These are phyloP conservation scores for Solanum medicagineum DNA, from an alignment of 257 asterid genomes.

Conservation along the genomic window DNA sequence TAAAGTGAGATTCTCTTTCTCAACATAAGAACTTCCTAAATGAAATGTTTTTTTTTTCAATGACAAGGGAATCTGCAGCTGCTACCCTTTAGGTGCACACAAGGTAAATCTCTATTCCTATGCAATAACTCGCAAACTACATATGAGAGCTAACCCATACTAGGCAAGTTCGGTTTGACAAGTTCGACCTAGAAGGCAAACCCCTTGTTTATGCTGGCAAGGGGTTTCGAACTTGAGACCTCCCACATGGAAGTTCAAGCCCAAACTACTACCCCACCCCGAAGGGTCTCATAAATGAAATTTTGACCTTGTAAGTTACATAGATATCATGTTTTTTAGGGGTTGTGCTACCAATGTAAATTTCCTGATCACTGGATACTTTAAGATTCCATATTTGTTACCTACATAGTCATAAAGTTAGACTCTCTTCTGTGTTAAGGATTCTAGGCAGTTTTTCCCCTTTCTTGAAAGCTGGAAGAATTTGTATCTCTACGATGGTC, in stretches of 20 bases:
- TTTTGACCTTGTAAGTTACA: background rate
- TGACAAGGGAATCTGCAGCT: no score
- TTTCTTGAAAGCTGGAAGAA: background rate
- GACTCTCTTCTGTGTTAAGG: background rate
- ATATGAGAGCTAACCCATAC: no score
- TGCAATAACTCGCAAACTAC: no score
- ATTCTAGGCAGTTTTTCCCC: background rate
- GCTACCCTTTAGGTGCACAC: no score
- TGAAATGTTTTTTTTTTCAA: background rate
- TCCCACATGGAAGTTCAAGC: no score
- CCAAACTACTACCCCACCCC: no score
- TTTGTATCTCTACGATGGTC: background rate
- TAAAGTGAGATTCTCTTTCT: background rate
- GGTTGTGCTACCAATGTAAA: background rate
- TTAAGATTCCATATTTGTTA: background rate
- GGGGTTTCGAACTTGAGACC: no score
- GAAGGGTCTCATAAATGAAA: no score
- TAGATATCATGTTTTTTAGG: background rate
- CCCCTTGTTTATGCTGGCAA: no score
- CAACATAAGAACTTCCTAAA: background rate
- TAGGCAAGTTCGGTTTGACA: no score
- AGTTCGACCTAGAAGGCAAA: no score
- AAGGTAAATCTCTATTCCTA: no score
- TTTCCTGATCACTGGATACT: background rate
- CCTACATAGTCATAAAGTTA: background rate